Evolutionary conservation across 352 stramenopile species (phyloP), one percentile per base, ranked within the genome.

Genomic region (Phytophthora cryptogea): DNA sequence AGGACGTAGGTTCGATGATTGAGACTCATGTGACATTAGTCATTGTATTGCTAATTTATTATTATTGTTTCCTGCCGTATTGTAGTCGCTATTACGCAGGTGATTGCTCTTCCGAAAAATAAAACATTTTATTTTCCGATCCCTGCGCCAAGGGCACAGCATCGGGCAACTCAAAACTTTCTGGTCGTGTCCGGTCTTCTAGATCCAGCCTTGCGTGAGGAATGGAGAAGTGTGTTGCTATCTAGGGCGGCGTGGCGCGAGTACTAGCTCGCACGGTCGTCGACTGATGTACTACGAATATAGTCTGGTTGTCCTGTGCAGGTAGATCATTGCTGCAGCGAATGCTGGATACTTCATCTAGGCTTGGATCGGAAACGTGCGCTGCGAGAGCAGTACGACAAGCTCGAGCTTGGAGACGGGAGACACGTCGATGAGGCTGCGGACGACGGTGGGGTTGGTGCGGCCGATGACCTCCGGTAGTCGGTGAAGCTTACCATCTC

Each of bases 401-500:
- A 94, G 72, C 67, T 94, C 85, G 44, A 91, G 47, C 63, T 89
- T 80, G 28, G 78, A 86, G 55, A 92, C 68, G 27, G 82, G 82
- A n/a, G 82, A 86, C 40, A 92, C 82, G 54, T 89, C 71, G 42
- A 94, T 91, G 16, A 80, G 77, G 14, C 77, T 76, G 56, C 85
- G 85, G 68, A 92, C 85, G 27, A 94, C 78, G 16, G 54, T 71
- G 41, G 78, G 70, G 60, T 94, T 82, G 8, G 85, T 82, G 36
- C 51, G 63, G 53, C 85, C 85, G 56, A 94, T 91, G 62, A 94
- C n/a, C n/a, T 54, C 45, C 0, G 54, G 54, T 2, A 54, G 1
- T 5, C 9, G 10, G 10, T 63, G 54, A 36, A 55, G 50, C 16
- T 47, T 48, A 32, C 39, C 47, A 30, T 53, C 33, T n/a, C 28